These are phyloP conservation scores for Vanderwaltozyma polyspora DNA, from an alignment of 805 yeast genomes.

Conservation along the genomic window DNA sequence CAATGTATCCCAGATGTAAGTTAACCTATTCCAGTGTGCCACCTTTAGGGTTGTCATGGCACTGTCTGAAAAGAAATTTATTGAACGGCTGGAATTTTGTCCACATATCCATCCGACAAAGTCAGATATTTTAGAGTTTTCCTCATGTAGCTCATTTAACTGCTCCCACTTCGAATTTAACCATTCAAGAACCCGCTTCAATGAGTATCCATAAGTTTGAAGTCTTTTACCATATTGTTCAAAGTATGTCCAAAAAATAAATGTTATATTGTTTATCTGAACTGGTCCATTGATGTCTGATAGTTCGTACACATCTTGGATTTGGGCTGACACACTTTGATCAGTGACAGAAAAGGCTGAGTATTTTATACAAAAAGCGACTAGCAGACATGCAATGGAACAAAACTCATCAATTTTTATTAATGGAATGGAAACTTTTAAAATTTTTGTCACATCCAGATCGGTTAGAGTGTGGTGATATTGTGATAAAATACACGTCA, in stretches of 20 bases:
- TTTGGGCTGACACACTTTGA: conserved; percentile 32
- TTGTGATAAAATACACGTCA: conserved; percentile 17
- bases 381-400: conserved; percentile 18
- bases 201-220: conserved; percentile 24
- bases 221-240: conserved; percentile 28
- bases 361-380: conserved; percentile 13
- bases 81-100: neutral
- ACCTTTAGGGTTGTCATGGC: no score
- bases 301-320: conserved; percentile 40
- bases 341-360: conserved; percentile 24
- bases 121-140: conserved; percentile 17
- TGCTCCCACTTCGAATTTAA: conserved; percentile 35
- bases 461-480: conserved; percentile 1
- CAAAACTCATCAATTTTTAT: conserved; percentile 18
- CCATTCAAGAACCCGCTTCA: conserved; percentile 40
- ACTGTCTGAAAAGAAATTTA: no score
- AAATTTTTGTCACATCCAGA: conserved; percentile 12
- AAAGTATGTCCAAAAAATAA: conserved; percentile 43
- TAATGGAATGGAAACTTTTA: conserved; percentile 27
- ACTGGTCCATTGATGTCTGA: conserved; percentile 56
- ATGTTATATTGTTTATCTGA: conserved; percentile 34
- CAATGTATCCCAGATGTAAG: no score
- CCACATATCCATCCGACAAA: conserved; percentile 38
- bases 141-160: conserved; percentile 6
- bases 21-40: no score